These are phyloP conservation scores for Boletus tylopilopsis DNA, from an alignment of 768 basidiomycete genomes.

Conservation along the genomic window DNA sequence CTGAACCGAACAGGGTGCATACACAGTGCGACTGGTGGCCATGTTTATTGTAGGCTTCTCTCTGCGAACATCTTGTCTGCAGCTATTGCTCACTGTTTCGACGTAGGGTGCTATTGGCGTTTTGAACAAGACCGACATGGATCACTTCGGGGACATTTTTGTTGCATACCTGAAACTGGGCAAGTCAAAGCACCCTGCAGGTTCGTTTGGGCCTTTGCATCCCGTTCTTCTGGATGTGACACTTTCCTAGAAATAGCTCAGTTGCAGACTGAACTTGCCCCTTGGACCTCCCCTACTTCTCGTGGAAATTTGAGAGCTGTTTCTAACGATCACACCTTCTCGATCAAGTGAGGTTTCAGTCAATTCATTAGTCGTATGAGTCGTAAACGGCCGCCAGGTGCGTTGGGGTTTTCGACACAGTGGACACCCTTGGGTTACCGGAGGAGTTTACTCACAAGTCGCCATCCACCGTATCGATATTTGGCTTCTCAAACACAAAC, in stretches of 20 bases:
- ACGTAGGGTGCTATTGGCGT: slow-evolving; percentile 65
- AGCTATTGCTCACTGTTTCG: neutral
- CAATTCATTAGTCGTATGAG: neutral
- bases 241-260: slow-evolving; percentile 30
- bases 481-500: slow-evolving; percentile 59
- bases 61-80: neutral
- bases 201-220: slow-evolving; percentile 26
- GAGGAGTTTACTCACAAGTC: slow-evolving; percentile 53
- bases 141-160: slow-evolving; percentile 64
- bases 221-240: neutral
- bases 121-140: slow-evolving; percentile 70
- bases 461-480: slow-evolving; percentile 45
- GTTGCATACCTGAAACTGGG: slow-evolving; percentile 58
- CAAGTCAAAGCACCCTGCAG: slow-evolving; percentile 43
- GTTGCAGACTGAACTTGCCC: slow-evolving; percentile 44
- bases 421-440: slow-evolving; percentile 69
- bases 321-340: slow-evolving; percentile 46
- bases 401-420: slow-evolving; percentile 75
- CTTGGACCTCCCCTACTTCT: slow-evolving; percentile 52
- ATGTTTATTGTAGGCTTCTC: slow-evolving; percentile 40
- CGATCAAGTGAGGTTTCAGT: slow-evolving; percentile 56
- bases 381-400: slow-evolving; percentile 38
- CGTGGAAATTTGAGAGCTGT: slow-evolving; percentile 52
- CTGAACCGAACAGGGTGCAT: slow-evolving; percentile 53
- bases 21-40: slow-evolving; percentile 72